Evolutionary conservation across 495 filamentous ascomycete species (phyloP).

Genomic region (Aspergillus steynii): DNA sequence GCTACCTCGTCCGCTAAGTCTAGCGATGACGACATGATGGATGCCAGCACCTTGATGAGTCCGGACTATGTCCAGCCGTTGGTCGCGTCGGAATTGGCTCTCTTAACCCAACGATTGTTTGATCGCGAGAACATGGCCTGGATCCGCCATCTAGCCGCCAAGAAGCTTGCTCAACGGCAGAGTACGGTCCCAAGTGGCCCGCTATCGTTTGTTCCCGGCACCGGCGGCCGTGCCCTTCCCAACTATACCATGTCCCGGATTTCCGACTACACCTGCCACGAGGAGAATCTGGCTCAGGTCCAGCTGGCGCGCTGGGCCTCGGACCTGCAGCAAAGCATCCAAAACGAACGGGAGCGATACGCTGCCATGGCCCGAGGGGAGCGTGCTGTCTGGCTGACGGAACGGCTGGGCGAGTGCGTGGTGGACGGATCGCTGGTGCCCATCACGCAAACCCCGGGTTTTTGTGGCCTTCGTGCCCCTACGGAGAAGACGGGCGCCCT

Average conservation of each 20-base stretch:
- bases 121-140: slow-evolving; percentile 78
- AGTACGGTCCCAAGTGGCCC: slow-evolving; percentile 16
- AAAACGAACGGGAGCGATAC: slow-evolving; percentile 78
- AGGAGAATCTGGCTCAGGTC: slow-evolving; percentile 76
- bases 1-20: slow-evolving; percentile 78
- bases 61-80: slow-evolving; percentile 90
- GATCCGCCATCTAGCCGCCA: slow-evolving; percentile 82
- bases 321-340: slow-evolving; percentile 80
- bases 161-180: slow-evolving; percentile 79
- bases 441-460: slow-evolving; percentile 38
- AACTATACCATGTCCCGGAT: slow-evolving; percentile 71
- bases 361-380: slow-evolving; percentile 70
- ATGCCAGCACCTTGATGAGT: slow-evolving; percentile 92
- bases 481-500: slow-evolving; percentile 25
- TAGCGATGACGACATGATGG: slow-evolving; percentile 85
- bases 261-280: slow-evolving; percentile 67
- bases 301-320: slow-evolving; percentile 86
- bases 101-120: slow-evolving; percentile 73
- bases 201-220: slow-evolving; percentile 24
- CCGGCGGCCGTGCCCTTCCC: slow-evolving; percentile 38
- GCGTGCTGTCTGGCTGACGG: slow-evolving; percentile 75
- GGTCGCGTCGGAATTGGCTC: slow-evolving; percentile 69
- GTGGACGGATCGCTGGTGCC: slow-evolving; percentile 68
- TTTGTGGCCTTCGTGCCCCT: slow-evolving; percentile 26
- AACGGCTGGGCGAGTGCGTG: slow-evolving; percentile 72